These are phyloP conservation scores for Persicaria tinctoria DNA, from an alignment of 148 eudicot species.

Conservation along the genomic window DNA sequence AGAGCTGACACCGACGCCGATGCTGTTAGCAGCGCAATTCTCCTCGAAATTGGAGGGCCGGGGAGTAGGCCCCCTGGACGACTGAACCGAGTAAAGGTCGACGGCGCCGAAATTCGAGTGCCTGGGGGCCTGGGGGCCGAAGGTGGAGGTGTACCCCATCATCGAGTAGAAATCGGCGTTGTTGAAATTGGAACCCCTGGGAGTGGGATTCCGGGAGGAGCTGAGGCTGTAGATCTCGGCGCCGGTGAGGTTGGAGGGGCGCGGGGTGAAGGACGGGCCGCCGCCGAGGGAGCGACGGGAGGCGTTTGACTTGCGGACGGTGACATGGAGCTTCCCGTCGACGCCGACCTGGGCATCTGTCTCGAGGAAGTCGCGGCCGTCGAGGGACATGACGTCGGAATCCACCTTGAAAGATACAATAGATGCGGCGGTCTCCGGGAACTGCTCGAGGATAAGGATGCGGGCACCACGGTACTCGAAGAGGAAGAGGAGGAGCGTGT, in stretches of 20 bases:
- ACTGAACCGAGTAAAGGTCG: constrained; percentile 65
- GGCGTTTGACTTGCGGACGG: constrained; percentile 69
- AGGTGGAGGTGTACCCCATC: constrained; percentile 52
- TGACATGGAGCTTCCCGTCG: constrained; percentile 79
- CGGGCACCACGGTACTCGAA: constrained; percentile 77
- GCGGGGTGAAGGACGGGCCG: constrained; percentile 36
- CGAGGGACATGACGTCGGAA: constrained; percentile 72
- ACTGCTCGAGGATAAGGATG: constrained; percentile 69
- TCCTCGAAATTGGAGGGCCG: constrained; percentile 82
- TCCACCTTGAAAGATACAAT: constrained; percentile 79
- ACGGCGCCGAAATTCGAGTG: constrained; percentile 69
- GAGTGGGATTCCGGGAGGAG: constrained; percentile 83
- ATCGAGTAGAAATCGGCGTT: constrained; percentile 77
- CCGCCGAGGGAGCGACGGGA: constrained; percentile 54
- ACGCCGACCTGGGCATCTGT: constrained; percentile 72
- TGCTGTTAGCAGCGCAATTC: constrained; percentile 24
- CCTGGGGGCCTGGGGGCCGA: constrained; percentile 34
- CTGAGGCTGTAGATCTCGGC: constrained; percentile 87
- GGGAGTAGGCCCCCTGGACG: constrained; percentile 74
- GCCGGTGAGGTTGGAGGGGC: constrained; percentile 85
- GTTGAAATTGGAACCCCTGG: constrained; percentile 85
- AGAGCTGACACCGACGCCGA: constrained; percentile 20
- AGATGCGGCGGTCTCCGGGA: constrained; percentile 80
- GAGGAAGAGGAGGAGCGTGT: constrained; percentile 51
- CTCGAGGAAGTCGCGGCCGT: constrained; percentile 67